phyloP scores from a whole-genome alignment of 1,284 basidiomycete species.

The Ganoderma lingzhi region DNA sequence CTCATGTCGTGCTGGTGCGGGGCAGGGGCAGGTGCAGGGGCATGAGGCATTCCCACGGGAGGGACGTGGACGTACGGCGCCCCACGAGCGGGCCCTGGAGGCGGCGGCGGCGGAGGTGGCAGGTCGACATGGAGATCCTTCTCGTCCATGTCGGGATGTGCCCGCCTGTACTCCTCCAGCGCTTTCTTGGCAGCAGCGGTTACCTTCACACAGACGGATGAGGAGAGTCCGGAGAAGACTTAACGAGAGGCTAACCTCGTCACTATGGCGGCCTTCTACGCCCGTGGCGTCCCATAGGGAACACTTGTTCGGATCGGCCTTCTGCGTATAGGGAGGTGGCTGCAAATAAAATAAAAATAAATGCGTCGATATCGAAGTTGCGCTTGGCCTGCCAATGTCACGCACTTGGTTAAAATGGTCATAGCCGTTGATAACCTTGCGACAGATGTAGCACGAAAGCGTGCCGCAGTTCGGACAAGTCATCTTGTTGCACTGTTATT shows the following conservation, averaged over 20 bases:
- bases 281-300: constrained; percentile 67
- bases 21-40: not conserved
- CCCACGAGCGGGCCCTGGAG: constrained; percentile 15
- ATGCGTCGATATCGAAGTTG: not conserved
- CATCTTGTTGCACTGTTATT: constrained; percentile 81
- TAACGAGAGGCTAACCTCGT: constrained; percentile 56
- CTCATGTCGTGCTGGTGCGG: not conserved
- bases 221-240: not conserved
- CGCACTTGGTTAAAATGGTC: constrained; percentile 75
- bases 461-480: constrained; percentile 74
- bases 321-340: constrained; percentile 35
- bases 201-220: constrained; percentile 54
- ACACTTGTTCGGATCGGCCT: constrained; percentile 56
- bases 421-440: constrained; percentile 75
- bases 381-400: constrained; percentile 11
- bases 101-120: constrained; percentile 32
- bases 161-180: constrained; percentile 60
- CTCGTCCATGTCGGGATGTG: constrained; percentile 64
- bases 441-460: constrained; percentile 82
- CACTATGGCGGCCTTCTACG: constrained; percentile 67
- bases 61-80: constrained; percentile 2
- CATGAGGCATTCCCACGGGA: not conserved
- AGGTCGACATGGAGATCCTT: constrained; percentile 65
- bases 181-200: constrained; percentile 73
- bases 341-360: constrained; percentile 23